Base-by-base conservation (phyloP, 192 early-diverging fungal species). In the Coemansia sp. region DNA sequence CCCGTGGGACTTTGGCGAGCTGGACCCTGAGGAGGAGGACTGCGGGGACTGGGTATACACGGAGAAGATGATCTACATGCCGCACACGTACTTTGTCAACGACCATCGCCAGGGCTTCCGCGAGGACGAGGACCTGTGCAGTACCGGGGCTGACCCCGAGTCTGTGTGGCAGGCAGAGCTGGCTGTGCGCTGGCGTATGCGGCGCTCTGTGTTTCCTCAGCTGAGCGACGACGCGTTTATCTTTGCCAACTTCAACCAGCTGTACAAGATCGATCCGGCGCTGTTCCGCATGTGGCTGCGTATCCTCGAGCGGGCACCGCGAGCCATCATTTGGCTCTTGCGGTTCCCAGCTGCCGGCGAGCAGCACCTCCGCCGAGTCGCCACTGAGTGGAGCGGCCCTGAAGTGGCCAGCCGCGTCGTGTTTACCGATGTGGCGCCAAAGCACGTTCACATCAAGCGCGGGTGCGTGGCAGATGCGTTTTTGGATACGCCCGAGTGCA, bases 231-330 rank as follows among this genome's bases (percentile, higher is more conserved):
- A 94, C 74, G 88, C 87, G 19, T 89, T 95, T 19, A 96, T 98
- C 56, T 96, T 93, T 89, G 94, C 96, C 59, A 96, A 95, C 78
- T 96, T 98, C 70, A 98, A 98, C 77, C 96, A 98, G 85, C 84
- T 96, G 9, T 98, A 98, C 85, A 98, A 98, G 90, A 88, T 97
- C 53, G 96, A 98, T 40, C 96, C 96, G 8, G 76, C 80, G 4
- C 93, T 92, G 25, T 96, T 96, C 76, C 85, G 86, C 11, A 78
- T 90, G 17, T 98, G 96, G 96, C 83, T 93, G 32, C 83, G 88
- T 11, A 95, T 98, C 27, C 78, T 98, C 25, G 84, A 83, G 46
- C 85, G 91, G 14, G 92, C 91, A 22, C 93, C 93, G 7, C 91
- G 94, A 41, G 79, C 92, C 6, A 89, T 96, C 39, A 70, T 98